Evolutionary conservation across 495 filamentous ascomycete species (phyloP), one percentile per base, ranked within the genome.

Genomic region (Penicillium paradoxum): DNA sequence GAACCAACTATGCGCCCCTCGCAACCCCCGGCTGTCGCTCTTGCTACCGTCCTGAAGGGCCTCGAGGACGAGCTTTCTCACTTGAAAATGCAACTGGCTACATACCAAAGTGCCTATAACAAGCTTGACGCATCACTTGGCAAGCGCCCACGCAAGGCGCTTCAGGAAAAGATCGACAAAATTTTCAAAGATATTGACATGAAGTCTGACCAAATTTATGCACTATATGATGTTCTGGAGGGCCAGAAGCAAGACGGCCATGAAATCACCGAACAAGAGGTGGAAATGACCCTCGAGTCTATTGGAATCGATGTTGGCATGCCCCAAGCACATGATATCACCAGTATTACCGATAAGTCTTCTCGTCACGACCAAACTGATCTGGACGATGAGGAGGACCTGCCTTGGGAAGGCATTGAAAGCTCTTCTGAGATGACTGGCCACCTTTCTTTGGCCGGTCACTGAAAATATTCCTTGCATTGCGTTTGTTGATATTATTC

Each of bases 141-240:
- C 55, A 87, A 84, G 63, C 79, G 83, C 34, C 79, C 84, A 59
- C 80, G 91, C 45, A 85, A 85, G 59, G 69, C 75, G 9, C 55
- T 92, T 29, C 74, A 82, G 51, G 73, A 66, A 22, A 82, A 84
- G 57, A 86, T 95, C 34, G 79, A 85, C 57, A 74, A 75, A 50
- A 54, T 91, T 22, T 64, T 86, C 32, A 74, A 74, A 44, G 78
- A 81, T 47, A 83, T 91, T 37, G 88, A 93, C 63, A 73, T 77
- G 53, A 91, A 92, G 67, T 81, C 84, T n/a, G 88, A 91, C 51
- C 88, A 95, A 63, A 85, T 97, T 37, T 97, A 97, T 64, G 79
- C 82, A 7, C 75, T 97, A 6, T 90, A 95, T 54, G 92, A 97
- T 62, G 90, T 96, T 7, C 78, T 95, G 8, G 92, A 96, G 64